A percentile compares a stretch with the other conserved stretches of the same genome.
phyloP scores from a whole-genome alignment of 2,329 filamentous ascomycete genomes.

The Amauroascus niger region DNA sequence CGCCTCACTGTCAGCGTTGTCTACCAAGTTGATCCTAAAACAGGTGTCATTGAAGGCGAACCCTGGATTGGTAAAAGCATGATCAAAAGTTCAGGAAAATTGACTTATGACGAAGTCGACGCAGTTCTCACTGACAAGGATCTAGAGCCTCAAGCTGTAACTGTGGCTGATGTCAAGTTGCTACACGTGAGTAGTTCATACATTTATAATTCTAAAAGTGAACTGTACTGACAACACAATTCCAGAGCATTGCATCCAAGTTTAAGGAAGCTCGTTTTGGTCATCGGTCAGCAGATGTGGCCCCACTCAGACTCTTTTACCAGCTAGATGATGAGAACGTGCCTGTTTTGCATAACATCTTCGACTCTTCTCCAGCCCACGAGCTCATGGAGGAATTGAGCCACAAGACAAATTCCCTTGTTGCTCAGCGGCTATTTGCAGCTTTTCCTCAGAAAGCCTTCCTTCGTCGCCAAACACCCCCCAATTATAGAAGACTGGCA shows the following conservation, averaged over 20 bases:
- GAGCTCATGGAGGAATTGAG: constrained; percentile 92
- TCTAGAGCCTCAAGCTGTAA: constrained; percentile 55
- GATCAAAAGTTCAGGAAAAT: constrained; percentile 79
- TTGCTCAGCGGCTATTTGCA: constrained; percentile 71
- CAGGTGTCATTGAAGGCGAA: constrained; percentile 74
- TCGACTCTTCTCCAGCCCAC: constrained; percentile 77
- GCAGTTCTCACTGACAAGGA: constrained; percentile 59
- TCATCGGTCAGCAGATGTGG: constrained; percentile 66
- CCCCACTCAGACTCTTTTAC: constrained; percentile 78
- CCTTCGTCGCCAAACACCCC: constrained; percentile 73
- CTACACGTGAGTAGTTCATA: constrained; percentile 53
- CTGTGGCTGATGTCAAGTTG: constrained; percentile 67
- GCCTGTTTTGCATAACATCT: constrained; percentile 91
- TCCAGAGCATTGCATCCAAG: constrained; percentile 66
- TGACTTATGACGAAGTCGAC: constrained; percentile 80
- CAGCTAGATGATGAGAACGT: constrained; percentile 97
- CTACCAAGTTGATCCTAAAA: constrained; percentile 77
- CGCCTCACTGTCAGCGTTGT: constrained; percentile 86
- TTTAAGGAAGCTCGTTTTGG: constrained; percentile 83
- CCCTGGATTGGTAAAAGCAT: constrained; percentile 91
- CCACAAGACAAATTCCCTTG: constrained; percentile 82
- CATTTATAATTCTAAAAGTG: neutral
- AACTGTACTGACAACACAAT: constrained; percentile 18
- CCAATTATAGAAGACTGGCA: constrained; percentile 77
- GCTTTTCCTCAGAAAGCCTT: constrained; percentile 86